A percentile compares a stretch with the other conserved stretches of the same genome.
Evolutionary conservation across 2,329 filamentous ascomycete genomes (phyloP).

Genomic region (Colletotrichum orchidophilum): DNA sequence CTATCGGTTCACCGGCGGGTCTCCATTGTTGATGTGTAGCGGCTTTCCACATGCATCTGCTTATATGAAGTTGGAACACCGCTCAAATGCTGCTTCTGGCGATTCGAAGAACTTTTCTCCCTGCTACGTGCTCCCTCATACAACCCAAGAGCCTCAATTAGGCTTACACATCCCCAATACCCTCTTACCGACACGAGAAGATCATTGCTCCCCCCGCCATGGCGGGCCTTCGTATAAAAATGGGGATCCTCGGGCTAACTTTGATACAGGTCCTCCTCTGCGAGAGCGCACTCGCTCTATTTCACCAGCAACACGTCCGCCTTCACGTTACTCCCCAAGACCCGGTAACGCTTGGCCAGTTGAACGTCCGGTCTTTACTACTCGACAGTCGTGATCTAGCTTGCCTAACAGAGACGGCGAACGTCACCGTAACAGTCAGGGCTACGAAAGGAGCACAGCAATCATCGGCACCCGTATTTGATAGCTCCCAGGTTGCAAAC

Average conservation of each 20-base stretch:
- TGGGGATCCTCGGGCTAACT: constrained; percentile 28
- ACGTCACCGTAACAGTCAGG: constrained; percentile 21
- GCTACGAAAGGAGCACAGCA: constrained; percentile 20
- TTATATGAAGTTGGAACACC: constrained; percentile 14
- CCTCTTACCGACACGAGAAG: constrained; percentile 8
- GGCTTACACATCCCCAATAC: not conserved
- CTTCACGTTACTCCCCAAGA: constrained; percentile 17
- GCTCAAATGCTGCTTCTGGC: not conserved
- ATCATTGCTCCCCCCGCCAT: constrained; percentile 21
- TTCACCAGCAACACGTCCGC: constrained; percentile 30
- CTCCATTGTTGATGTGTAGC: not conserved
- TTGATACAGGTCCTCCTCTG: constrained; percentile 31
- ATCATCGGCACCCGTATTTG: not conserved
- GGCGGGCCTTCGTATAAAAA: constrained; percentile 13
- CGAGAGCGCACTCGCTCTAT: constrained; percentile 18
- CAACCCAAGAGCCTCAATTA: not conserved
- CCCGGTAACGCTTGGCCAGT: constrained; percentile 30
- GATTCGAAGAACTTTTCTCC: not conserved
- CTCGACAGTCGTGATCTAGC: constrained; percentile 22
- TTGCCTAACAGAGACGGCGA: constrained; percentile 28
- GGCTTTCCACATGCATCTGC: not conserved
- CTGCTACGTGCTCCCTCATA: not conserved
- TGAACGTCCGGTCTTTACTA: constrained; percentile 14
- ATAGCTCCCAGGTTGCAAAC: constrained; percentile 36
- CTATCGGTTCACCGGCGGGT: not conserved